Conservation (phyloP, 805 yeast genomes). For the Lipomyces chichibuensis region DNA sequence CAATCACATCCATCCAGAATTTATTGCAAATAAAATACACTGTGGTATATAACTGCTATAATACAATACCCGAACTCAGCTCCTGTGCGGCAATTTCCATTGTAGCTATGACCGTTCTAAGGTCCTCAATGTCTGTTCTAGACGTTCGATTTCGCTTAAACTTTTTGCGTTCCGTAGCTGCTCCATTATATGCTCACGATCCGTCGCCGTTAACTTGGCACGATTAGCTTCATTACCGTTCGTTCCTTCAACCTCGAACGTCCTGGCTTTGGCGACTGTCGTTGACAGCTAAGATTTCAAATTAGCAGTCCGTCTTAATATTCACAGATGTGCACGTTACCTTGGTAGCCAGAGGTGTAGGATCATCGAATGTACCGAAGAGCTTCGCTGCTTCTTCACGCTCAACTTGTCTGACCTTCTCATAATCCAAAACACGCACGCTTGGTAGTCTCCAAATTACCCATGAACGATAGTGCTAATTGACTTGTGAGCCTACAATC, state of each 20-base stretch:
- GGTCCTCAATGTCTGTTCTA: slow-evolving; percentile 51
- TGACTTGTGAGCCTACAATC: not conserved
- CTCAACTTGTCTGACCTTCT: slow-evolving; percentile 61
- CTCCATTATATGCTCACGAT: slow-evolving; percentile 54
- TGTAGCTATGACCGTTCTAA: slow-evolving; percentile 3
- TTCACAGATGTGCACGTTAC: slow-evolving; percentile 19
- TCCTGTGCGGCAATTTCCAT: not conserved
- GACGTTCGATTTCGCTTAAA: slow-evolving; percentile 71
- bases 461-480: slow-evolving; percentile 58
- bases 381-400: slow-evolving; percentile 50
- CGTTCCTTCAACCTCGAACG: slow-evolving; percentile 41
- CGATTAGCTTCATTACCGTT: slow-evolving; percentile 7
- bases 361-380: slow-evolving; percentile 46
- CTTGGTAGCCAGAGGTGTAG: slow-evolving; percentile 47
- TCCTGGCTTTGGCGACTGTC: slow-evolving; percentile 11
- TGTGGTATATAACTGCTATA: not conserved
- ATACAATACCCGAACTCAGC: not conserved
- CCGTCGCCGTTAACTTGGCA: slow-evolving; percentile 56
- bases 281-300: not conserved
- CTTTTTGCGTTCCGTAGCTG: slow-evolving; percentile 66
- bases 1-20: not conserved
- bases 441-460: slow-evolving; percentile 66
- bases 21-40: not conserved
- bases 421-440: slow-evolving; percentile 68
- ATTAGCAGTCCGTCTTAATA: not conserved